Base-by-base conservation (phyloP, 257 asterid genomes). In the Ligustrum vulgare region DNA sequence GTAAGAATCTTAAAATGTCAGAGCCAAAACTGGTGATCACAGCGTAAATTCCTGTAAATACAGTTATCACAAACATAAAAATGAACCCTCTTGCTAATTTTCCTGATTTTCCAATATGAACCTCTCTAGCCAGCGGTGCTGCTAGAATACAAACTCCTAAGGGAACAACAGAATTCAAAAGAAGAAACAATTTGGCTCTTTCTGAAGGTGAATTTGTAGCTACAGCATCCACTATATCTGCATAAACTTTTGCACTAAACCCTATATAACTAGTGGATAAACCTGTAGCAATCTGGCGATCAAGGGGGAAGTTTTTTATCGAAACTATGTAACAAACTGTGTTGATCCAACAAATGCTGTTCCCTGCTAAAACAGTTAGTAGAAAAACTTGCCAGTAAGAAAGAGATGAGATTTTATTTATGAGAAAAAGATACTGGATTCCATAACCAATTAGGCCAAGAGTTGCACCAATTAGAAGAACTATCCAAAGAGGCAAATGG, bases 331-430 rank as follows among this genome's bases (percentile, higher is more conserved):
- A 86, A 32, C 85, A 85, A 20, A 86, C 97, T 0, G 96, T 92
- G 84, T 92, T 92, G 58, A 91, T 86, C 98, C 98, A 92, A 67
- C 94, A 92, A 11, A 92, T 84, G 70, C 91, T 84, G 78, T 89
- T 90, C 9, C 98, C 96, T 2, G 98, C 90, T 34, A 92, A 12
- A 49, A 83, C 82, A 5, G 96, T 89, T 31, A 92, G 95, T 0
- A 82, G 2, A 39, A 92, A 91, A 18, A 88, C 70, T 0, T 84
- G 91, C 80, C 81, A 62, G 74, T 90, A 92, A 0, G 92, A 77
- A 1, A 91, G 80, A 0, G 84, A 72, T 1, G 66, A 3, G 45
- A 81, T 45, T 1, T 75, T 76, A 66, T 77, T 64, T 0, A 86
- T 47, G 11, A 93, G 70, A 65, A 91, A 89, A 12, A 91, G 89